Percentiles rank a stretch among this genome's conserved stretches.
Evolutionary conservation across 805 yeast species (phyloP).

Genomic region (Saturnispora dispora): DNA sequence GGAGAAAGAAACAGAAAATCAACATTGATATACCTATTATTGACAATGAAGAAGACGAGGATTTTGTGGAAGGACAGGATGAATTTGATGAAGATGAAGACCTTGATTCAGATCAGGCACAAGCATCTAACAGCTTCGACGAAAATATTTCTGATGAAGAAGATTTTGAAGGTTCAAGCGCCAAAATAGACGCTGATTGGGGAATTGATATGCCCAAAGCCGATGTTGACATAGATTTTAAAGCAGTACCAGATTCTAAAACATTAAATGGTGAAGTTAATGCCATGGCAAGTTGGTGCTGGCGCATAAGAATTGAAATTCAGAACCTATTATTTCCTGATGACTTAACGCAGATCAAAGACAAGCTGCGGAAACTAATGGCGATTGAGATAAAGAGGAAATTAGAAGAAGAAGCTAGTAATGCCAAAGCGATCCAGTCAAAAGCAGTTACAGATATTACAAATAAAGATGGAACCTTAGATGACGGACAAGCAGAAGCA

Average conservation of each 20-base stretch:
- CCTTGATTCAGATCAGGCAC: slow-evolving; percentile 5
- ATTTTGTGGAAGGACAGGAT: slow-evolving; percentile 9
- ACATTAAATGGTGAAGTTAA: slow-evolving; percentile 19
- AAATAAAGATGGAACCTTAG: not conserved
- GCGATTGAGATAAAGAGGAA: slow-evolving; percentile 1
- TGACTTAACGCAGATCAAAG: slow-evolving; percentile 5
- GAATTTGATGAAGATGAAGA: slow-evolving; percentile 10
- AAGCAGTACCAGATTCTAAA: slow-evolving; percentile 15
- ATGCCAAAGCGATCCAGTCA: not conserved
- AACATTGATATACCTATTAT: slow-evolving; percentile 6
- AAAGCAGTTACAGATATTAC: not conserved
- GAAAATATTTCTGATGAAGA: not conserved
- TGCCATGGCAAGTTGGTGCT: slow-evolving; percentile 16
- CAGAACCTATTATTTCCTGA: slow-evolving; percentile 20
- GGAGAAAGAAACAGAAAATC: slow-evolving; percentile 6
- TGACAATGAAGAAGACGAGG: slow-evolving; percentile 7
- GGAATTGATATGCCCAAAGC: slow-evolving; percentile 14
- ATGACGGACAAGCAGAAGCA: slow-evolving; percentile 2
- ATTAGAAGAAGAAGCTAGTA: slow-evolving; percentile 4
- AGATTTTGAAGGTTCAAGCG: not conserved
- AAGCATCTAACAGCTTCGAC: not conserved
- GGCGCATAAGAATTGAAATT: slow-evolving; percentile 19
- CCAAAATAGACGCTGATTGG: slow-evolving; percentile 23
- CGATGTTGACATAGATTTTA: slow-evolving; percentile 11
- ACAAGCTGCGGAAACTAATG: slow-evolving; percentile 2